Evolutionary conservation across 345 rosid species (phyloP), one percentile per base, ranked within the genome.

Genomic region (Cardamine chenopodiifolia): DNA sequence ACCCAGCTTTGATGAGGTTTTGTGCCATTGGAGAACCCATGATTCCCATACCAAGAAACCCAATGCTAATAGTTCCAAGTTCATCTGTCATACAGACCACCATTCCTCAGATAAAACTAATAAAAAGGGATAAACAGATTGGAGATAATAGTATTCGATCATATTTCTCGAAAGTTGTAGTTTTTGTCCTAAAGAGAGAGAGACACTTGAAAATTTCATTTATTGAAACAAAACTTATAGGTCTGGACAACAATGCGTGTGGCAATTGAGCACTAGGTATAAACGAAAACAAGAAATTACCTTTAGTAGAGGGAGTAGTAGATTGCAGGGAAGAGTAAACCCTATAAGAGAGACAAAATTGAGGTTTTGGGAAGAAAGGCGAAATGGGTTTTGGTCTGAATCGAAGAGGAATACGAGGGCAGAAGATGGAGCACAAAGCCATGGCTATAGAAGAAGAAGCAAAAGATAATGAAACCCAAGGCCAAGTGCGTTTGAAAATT

Each of bases 11-110:
- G 60, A 93, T 68, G 85, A 93, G 98, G 86, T 93, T 93, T 49
- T 80, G 91, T 26, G 97, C 94, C 98, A 91, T 93, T 32, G 98
- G 97, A 63, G 87, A 67, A 64, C 96, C 98, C 98, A 93, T 93
- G 78, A 93, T 90, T 80, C 98, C 98, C 74, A 88, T 71, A 66
- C 98, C 97, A 28, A 93, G 85, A 84, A 93, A 90, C n/a, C 98
- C 98, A 76, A 93, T 57, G 44, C 85, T 81, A 47, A 80, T 78
- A 4, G 82, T 42, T 45, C 73, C 77, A 49, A 59, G 48, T 31
- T 78, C 78, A 72, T 66, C 81, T 78, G 62, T 7, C 52, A 68
- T 12, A 40, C 2, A 28, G 2, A 28, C 26, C 23, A 58, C 6
- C 25, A 60, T 49, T 55, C 31, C 54, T 45, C 71, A 56, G 53